Evolutionary conservation across 495 filamentous ascomycete species (phyloP).

Genomic region (Penicillium diatomitis): DNA sequence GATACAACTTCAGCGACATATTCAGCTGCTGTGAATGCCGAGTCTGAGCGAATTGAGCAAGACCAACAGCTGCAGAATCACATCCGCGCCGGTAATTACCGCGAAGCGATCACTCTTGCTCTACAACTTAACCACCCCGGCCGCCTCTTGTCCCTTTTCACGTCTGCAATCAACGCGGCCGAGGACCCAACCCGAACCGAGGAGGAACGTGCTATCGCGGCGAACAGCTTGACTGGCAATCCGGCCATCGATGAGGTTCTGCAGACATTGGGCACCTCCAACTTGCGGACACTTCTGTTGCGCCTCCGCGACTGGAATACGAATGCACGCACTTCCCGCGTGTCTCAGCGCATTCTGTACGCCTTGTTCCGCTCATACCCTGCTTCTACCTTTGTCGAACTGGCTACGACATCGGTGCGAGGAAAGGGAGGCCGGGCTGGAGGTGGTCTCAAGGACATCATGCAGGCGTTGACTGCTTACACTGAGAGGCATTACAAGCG

Average conservation of each 20-base stretch:
- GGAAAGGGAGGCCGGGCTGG: constrained; percentile 35
- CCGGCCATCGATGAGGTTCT: constrained; percentile 79
- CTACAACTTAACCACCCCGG: constrained; percentile 89
- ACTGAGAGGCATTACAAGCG: constrained; percentile 86
- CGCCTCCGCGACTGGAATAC: constrained; percentile 93
- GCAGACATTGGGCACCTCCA: constrained; percentile 64
- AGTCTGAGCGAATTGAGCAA: constrained; percentile 75
- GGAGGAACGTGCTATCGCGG: constrained; percentile 15
- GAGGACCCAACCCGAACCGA: constrained; percentile 23
- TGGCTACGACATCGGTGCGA: constrained; percentile 36
- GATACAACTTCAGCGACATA: constrained; percentile 82
- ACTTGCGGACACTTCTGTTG: constrained; percentile 69
- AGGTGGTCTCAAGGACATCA: constrained; percentile 67
- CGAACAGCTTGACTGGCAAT: constrained; percentile 53
- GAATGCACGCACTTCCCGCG: constrained; percentile 73
- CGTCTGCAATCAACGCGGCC: constrained; percentile 58
- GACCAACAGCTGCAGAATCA: constrained; percentile 89
- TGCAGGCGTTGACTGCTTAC: constrained; percentile 75
- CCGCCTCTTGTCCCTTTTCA: constrained; percentile 74
- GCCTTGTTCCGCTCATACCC: constrained; percentile 71
- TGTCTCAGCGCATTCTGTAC: constrained; percentile 80
- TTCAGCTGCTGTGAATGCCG: constrained; percentile 55
- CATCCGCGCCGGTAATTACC: constrained; percentile 74
- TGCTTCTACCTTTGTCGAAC: constrained; percentile 58
- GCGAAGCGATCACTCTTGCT: constrained; percentile 84